Percentiles rank a stretch among this genome's conserved stretches.
phyloP scores from a whole-genome alignment of 1,139 yeast genomes.

The Debaryomyces coudertii region DNA sequence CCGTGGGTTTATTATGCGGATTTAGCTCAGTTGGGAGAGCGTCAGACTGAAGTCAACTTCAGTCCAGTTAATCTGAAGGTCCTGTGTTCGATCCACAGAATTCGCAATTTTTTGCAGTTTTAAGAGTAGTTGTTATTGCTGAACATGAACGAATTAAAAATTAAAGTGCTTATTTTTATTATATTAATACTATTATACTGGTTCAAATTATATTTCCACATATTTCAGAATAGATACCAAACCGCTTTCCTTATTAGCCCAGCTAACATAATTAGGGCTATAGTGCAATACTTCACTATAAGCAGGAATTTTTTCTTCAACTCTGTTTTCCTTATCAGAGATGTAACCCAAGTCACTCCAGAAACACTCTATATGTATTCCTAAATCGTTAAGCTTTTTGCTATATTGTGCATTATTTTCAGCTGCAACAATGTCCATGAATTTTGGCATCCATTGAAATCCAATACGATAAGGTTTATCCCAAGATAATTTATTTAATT shows the following conservation, averaged over 20 bases:
- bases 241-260: constrained; percentile 70
- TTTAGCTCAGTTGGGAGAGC: constrained; percentile 90
- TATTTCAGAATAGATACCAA: constrained; percentile 56
- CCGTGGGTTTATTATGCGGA: constrained; percentile 50
- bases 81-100: constrained; percentile 62
- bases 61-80: constrained; percentile 51
- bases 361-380: constrained; percentile 61
- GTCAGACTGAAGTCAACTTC: constrained; percentile 71
- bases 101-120: constrained; percentile 42
- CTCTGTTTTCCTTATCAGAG: constrained; percentile 35
- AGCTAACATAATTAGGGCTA: constrained; percentile 63
- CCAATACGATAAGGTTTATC: constrained; percentile 60
- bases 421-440: constrained; percentile 40
- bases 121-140: no score
- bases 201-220: constrained; percentile 34
- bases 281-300: constrained; percentile 66
- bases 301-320: constrained; percentile 59
- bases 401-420: constrained; percentile 30
- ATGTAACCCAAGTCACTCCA: constrained; percentile 65
- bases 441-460: constrained; percentile 77
- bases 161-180: constrained; percentile 8
- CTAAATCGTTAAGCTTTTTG: constrained; percentile 37
- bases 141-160: constrained; percentile 26
- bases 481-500: constrained; percentile 69
- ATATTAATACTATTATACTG: neutral